Evolutionary conservation across 352 stramenopile genomes (phyloP), one percentile per base, ranked within the genome.

Genomic region (Achlya hypogyna): DNA sequence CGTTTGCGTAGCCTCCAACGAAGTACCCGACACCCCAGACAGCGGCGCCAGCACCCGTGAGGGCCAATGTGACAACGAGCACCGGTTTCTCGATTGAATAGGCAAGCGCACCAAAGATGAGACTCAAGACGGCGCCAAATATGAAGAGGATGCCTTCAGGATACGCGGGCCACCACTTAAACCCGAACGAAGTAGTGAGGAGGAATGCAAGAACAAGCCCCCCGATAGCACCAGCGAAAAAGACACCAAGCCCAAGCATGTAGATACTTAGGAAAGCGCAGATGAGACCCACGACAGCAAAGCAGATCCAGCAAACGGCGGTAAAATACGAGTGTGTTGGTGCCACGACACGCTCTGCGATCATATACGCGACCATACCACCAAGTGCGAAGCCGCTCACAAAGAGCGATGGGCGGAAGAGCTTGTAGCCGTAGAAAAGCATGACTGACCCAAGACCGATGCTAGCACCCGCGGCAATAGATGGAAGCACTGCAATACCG

Each of bases 21-120:
- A 86, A 89, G 72, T 86, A 87, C 34, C 81, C 81, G 14, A 87
- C 51, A 5, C 81, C 81, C 81, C 78, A 86, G 0, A 83, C 75
- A 18, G 81, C 38, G 20, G 84, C 62, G 22, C 69, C 70, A 0
- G 81, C 76, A 45, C 81, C 81, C 45, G 85, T 72, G 18, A 84
- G 54, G 27, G 76, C 81, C n/a, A 79, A 87, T 38, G 79, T 70
- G 10, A 74, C 53, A 47, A 89, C 75, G 8, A 89, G 53, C 53
- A 80, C 75, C 14, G 78, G 77, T 42, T 78, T 81, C 69, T 87
- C 79, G 12, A 87, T 47, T 64, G 81, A 82, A 34, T 81, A 38
- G 4, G 78, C 70, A 25, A 81, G 35, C 20, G 82, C 54, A 0
- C 74, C 80, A 9, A 69, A 54, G 1, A 82, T 12, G 42, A 88